phyloP scores from a whole-genome alignment of 441 rosid genomes.

The Jatropha multifida region DNA sequence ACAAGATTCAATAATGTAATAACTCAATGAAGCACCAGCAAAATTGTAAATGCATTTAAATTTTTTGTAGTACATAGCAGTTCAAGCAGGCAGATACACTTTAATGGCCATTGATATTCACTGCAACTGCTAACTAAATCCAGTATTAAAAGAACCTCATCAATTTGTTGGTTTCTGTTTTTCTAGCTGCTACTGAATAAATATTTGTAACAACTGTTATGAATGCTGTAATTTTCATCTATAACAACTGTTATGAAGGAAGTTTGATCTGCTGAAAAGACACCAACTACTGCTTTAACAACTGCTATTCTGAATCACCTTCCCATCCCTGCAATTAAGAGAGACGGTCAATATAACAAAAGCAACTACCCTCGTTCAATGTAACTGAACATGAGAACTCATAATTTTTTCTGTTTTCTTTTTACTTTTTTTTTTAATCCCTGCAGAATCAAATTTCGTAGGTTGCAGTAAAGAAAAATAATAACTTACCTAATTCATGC shows the following conservation, averaged over 20 bases:
- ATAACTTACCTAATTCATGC: neutral
- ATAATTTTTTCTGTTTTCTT: neutral
- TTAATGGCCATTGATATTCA: neutral
- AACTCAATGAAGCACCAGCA: neutral
- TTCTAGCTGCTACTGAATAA: neutral
- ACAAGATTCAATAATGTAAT: neutral
- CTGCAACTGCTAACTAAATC: neutral
- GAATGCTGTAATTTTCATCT: neutral
- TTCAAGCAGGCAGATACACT: no score
- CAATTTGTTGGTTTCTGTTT: neutral
- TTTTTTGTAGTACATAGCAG: neutral
- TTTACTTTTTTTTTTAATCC: neutral
- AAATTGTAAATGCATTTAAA: neutral
- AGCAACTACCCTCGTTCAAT: conserved; percentile 6
- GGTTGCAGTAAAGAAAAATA: neutral
- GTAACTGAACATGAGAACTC: neutral
- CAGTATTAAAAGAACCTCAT: neutral
- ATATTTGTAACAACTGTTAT: neutral
- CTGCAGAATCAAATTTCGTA: neutral
- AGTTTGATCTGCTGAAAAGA: neutral
- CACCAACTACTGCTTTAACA: neutral
- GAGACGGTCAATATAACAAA: neutral
- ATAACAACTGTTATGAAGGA: neutral
- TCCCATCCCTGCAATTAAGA: conserved; percentile 1
- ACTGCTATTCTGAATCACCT: neutral